Conservation (phyloP, 805 yeast species). For the Jamesozyma jinghongensis region DNA sequence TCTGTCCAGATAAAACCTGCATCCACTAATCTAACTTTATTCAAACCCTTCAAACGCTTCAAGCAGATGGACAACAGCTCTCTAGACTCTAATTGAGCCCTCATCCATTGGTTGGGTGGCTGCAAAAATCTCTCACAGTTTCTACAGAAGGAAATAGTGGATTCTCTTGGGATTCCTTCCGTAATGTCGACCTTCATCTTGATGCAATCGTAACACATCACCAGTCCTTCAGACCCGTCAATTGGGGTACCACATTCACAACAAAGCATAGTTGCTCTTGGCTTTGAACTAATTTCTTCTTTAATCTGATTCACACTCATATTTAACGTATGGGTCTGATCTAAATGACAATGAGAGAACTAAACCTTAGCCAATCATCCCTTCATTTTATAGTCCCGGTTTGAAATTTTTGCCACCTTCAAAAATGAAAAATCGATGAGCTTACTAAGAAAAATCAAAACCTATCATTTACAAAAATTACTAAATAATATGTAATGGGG, state of each 20-base stretch:
- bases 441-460: too few species aligned
- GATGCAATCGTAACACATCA: constrained; percentile 96
- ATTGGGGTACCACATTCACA: constrained; percentile 98
- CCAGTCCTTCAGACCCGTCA: constrained; percentile 88
- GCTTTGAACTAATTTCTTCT: background rate
- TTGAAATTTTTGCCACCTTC: constrained; percentile 3
- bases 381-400: background rate
- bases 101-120: constrained; percentile 91
- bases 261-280: constrained; percentile 80
- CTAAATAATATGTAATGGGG: too few species aligned
- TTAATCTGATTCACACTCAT: background rate
- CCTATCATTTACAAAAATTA: too few species aligned
- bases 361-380: background rate
- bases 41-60: constrained; percentile 77
- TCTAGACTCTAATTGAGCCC: constrained; percentile 83
- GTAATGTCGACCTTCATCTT: constrained; percentile 88
- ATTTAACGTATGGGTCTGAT: background rate
- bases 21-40: constrained; percentile 77
- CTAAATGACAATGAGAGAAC: too few species aligned
- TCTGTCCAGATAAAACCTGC: constrained; percentile 98
- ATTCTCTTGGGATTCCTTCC: constrained; percentile 88
- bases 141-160: constrained; percentile 86
- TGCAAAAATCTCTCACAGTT: constrained; percentile 93
- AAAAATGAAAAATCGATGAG: background rate
- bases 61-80: constrained; percentile 86